These are phyloP conservation scores for Plantago elongata DNA, from an alignment of 257 asterid genomes.

Conservation along the genomic window DNA sequence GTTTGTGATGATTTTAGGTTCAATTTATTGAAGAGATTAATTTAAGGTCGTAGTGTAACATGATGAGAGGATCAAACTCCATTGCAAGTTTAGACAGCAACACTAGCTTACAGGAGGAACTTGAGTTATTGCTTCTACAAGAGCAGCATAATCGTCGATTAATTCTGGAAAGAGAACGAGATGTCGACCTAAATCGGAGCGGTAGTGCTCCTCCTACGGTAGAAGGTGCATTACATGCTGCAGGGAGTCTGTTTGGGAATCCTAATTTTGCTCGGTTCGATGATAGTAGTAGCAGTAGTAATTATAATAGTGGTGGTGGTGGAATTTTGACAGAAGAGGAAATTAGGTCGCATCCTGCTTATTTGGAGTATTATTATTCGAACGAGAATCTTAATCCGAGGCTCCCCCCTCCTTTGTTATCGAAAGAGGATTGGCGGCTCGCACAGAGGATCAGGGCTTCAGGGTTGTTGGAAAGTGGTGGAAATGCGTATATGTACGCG, in stretches of 20 bases:
- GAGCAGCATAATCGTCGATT: conserved; percentile 40
- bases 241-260: conserved; percentile 39
- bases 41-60: neutral
- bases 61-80: conserved; percentile 44
- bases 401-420: conserved; percentile 71
- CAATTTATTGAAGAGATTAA: too few relatives aligned
- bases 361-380: conserved; percentile 71
- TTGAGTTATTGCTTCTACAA: conserved; percentile 52
- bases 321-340: conserved; percentile 51
- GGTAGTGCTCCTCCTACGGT: conserved; percentile 87
- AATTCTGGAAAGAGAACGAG: conserved; percentile 46
- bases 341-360: conserved; percentile 67
- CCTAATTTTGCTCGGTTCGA: conserved; percentile 32
- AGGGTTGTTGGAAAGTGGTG: conserved; percentile 31
- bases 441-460: conserved; percentile 66
- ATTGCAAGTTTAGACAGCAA: conserved; percentile 40
- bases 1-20: too few relatives aligned
- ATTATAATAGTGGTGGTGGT: conserved; percentile 17
- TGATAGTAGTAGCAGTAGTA: conserved; percentile 16
- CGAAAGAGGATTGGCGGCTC: conserved; percentile 78
- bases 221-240: conserved; percentile 60
- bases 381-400: conserved; percentile 79
- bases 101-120: conserved; percentile 46
- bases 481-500: conserved; percentile 33
- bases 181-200: conserved; percentile 49